A percentile compares a stretch with the other conserved stretches of the same genome.
phyloP scores from a whole-genome alignment of 495 filamentous ascomycete species.

The Trypethelium eluteriae region DNA sequence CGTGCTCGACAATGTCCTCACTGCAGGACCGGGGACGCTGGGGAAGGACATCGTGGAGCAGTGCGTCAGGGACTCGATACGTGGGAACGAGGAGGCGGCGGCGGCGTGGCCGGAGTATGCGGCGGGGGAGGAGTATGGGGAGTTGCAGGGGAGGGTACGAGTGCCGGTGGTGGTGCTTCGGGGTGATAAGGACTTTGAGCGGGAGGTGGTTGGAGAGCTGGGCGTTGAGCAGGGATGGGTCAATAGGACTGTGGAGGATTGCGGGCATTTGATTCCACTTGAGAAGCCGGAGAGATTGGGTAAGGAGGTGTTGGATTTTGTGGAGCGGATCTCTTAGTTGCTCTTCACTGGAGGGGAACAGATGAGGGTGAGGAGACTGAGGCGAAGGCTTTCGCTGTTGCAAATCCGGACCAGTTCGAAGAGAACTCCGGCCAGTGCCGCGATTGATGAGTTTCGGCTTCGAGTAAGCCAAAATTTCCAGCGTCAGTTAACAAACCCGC shows the following conservation, averaged over 20 bases:
- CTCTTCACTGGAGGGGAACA: no score
- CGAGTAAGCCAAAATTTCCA: no score
- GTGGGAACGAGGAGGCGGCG: neutral
- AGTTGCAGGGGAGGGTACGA: neutral
- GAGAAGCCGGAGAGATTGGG: neutral
- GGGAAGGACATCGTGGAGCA: neutral
- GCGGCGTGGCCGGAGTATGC: conserved; percentile 10
- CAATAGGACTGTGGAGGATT: neutral
- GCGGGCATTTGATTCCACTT: neutral
- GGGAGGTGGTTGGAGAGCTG: conserved; percentile 11
- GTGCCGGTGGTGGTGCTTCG: conserved; percentile 1
- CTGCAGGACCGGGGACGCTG: neutral
- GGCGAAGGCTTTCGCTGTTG: no score
- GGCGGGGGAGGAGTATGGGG: neutral
- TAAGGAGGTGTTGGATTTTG: neutral
- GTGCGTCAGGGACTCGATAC: neutral
- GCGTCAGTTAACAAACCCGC: no score
- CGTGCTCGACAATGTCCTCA: conserved; percentile 27
- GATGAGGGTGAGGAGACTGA: no score
- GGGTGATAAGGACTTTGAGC: conserved; percentile 10
- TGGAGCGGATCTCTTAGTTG: no score
- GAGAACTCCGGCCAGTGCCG: no score
- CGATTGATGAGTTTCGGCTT: no score
- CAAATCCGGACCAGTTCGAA: no score
- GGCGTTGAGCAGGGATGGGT: conserved; percentile 5